A percentile compares a stretch with the other conserved stretches of the same genome.
Conservation (phyloP, 805 yeast species). For the Kodamaea neixiangensis region DNA sequence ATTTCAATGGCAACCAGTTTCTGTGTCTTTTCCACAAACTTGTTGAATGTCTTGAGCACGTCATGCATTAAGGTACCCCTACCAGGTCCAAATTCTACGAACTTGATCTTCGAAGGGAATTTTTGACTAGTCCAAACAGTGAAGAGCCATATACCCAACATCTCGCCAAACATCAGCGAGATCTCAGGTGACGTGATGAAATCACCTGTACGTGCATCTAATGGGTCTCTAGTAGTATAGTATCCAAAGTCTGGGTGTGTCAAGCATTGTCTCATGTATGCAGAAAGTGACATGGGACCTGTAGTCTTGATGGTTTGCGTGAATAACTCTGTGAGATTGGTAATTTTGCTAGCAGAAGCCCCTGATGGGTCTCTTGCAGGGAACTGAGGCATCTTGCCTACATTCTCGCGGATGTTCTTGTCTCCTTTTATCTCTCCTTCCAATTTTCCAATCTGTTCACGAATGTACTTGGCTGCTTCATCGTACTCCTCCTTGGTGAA, state of each 20-base stretch:
- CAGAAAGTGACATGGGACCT: constrained; percentile 74
- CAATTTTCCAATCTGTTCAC: constrained; percentile 31
- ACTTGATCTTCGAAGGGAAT: constrained; percentile 46
- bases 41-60: constrained; percentile 49
- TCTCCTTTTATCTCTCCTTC: constrained; percentile 41
- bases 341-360: constrained; percentile 17
- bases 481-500: constrained; percentile 43
- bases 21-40: constrained; percentile 30
- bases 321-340: constrained; percentile 39
- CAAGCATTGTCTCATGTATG: constrained; percentile 79
- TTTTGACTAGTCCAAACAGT: constrained; percentile 60
- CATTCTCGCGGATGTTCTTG: constrained; percentile 35
- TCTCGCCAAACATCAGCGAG: constrained; percentile 84
- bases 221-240: constrained; percentile 75
- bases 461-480: constrained; percentile 35
- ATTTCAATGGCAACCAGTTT: constrained; percentile 39
- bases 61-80: constrained; percentile 78
- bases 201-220: constrained; percentile 64
- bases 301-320: constrained; percentile 58
- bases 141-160: constrained; percentile 73
- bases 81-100: constrained; percentile 86
- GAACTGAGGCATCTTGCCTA: constrained; percentile 38
- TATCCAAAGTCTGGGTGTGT: constrained; percentile 78
- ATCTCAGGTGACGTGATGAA: constrained; percentile 87
- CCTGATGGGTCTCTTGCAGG: constrained; percentile 24